Conservation (phyloP, 2,329 filamentous ascomycete species). For the Corniculantispora saksenae region DNA sequence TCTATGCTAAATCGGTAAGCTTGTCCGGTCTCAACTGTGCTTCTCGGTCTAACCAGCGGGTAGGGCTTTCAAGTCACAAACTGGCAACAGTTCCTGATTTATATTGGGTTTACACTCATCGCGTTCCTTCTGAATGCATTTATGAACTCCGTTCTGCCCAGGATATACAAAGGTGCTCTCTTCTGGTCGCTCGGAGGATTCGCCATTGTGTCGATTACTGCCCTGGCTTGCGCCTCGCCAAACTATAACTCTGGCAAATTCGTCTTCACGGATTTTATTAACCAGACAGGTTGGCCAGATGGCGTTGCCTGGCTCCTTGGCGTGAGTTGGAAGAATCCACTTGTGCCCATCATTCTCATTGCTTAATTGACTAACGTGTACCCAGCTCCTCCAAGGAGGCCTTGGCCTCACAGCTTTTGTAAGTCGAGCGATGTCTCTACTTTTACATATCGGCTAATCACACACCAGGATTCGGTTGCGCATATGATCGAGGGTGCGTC, state of each 20-base stretch:
- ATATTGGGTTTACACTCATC: slow-evolving; percentile 31
- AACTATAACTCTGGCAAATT: slow-evolving; percentile 47
- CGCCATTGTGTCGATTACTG: slow-evolving; percentile 66
- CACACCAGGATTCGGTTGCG: slow-evolving; percentile 32
- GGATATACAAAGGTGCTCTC: slow-evolving; percentile 65
- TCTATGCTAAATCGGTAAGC: slow-evolving; percentile 55
- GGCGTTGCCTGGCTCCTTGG: slow-evolving; percentile 37
- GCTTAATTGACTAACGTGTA: background rate
- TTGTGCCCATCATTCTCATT: accelerated
- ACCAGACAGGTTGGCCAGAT: slow-evolving; percentile 36
- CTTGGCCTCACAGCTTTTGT: slow-evolving; percentile 35
- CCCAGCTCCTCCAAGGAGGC: slow-evolving; percentile 32
- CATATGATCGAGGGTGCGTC: slow-evolving; percentile 35
- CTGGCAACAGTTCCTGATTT: slow-evolving; percentile 70
- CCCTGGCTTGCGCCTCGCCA: slow-evolving; percentile 64
- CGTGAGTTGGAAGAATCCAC: slow-evolving; percentile 13
- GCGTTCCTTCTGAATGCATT: slow-evolving; percentile 34
- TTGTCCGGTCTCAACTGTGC: background rate
- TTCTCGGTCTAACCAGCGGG: background rate
- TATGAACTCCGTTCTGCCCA: slow-evolving; percentile 32
- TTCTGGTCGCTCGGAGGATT: slow-evolving; percentile 71
- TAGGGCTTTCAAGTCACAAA: slow-evolving; percentile 53
- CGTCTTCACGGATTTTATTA: slow-evolving; percentile 35
- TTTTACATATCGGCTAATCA: background rate
- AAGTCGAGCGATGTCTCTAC: background rate